Conservation (phyloP, 306 rosid genomes). For the Delonix regia region DNA sequence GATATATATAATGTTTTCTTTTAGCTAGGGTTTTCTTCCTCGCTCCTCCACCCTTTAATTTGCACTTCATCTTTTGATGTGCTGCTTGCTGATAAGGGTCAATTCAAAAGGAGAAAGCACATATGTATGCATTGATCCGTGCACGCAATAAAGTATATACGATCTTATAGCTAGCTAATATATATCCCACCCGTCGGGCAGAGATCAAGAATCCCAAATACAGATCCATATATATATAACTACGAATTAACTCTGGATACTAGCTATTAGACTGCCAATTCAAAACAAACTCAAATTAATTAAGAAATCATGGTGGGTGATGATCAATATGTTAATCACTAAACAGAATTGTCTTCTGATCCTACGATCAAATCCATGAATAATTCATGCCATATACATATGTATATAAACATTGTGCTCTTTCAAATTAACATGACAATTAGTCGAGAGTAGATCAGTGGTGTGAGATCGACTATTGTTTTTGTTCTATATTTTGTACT, state of each 20-base stretch:
- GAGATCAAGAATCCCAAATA: background rate
- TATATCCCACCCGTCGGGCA: background rate
- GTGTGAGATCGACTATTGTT: background rate
- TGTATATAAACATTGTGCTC: background rate
- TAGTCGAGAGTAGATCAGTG: background rate
- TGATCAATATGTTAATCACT: background rate
- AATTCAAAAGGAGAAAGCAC: background rate
- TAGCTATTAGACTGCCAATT: background rate
- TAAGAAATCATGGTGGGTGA: background rate
- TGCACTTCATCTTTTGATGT: background rate
- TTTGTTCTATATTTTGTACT: background rate
- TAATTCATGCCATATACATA: background rate
- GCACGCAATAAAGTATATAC: conserved; percentile 6
- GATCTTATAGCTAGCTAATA: background rate
- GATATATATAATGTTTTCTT: background rate
- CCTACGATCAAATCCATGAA: background rate
- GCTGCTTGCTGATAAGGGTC: background rate
- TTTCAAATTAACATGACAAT: background rate
- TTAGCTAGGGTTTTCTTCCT: background rate
- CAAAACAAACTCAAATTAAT: background rate
- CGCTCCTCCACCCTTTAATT: background rate
- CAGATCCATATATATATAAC: background rate
- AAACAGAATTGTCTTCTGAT: background rate
- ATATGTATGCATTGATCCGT: conserved; percentile 5
- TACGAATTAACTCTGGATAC: background rate